Evolutionary conservation across 257 asterid genomes (phyloP).

Genomic region (Galeopsis tetrahit): DNA sequence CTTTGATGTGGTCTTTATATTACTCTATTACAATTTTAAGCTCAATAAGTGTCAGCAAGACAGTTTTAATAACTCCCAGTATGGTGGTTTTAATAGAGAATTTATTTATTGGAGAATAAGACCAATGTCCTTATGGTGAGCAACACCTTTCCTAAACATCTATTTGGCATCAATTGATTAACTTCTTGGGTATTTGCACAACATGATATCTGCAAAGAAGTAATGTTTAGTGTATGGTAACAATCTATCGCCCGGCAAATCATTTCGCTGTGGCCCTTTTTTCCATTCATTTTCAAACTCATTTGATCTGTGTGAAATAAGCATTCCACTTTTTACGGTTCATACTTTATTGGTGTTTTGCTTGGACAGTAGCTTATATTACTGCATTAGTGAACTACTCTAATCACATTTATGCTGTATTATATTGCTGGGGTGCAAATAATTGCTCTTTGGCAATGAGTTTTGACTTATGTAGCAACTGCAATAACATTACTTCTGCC

Average conservation of each 20-base stretch:
- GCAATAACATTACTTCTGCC: constrained; percentile 1
- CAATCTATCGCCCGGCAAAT: not conserved
- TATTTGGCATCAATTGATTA: constrained; percentile 23
- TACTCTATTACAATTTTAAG: constrained; percentile 9
- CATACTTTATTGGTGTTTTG: constrained; percentile 17
- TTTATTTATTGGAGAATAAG: constrained; percentile 18
- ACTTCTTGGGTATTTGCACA: not conserved
- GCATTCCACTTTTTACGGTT: not conserved
- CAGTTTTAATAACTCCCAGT: not conserved
- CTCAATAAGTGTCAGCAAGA: constrained; percentile 3
- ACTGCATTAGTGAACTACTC: constrained; percentile 17
- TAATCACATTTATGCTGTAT: not conserved
- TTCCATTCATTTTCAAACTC: not conserved
- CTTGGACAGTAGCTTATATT: constrained; percentile 1
- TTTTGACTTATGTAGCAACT: not conserved
- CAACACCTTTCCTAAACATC: not conserved
- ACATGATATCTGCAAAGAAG: constrained; percentile 19
- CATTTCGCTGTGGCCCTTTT: constrained; percentile 17
- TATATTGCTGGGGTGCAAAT: constrained; percentile 4
- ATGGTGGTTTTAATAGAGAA: constrained; percentile 1
- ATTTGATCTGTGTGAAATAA: not conserved
- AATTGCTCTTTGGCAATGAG: constrained; percentile 6
- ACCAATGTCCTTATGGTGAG: constrained; percentile 3
- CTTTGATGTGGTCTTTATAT: constrained; percentile 27
- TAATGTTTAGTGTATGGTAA: not conserved